Percentiles rank a stretch among this genome's conserved stretches.
These are phyloP conservation scores for Kandelia obovata DNA, from an alignment of 345 rosid species.

Conservation along the genomic window DNA sequence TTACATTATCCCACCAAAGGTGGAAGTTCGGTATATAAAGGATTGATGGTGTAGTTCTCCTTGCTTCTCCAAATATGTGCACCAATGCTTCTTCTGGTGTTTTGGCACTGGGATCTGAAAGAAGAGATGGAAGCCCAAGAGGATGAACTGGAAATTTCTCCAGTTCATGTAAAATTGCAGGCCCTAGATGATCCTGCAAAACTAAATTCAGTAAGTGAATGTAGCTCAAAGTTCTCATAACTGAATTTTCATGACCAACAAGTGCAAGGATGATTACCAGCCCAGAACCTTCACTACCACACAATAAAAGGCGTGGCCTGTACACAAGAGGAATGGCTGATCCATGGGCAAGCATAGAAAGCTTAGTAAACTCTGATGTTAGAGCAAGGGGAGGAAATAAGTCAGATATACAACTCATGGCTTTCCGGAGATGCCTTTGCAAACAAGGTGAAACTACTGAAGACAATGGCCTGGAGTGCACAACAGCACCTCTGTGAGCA, in stretches of 20 bases:
- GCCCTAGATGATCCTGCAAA: constrained; percentile 99
- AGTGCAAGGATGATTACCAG: constrained; percentile 65
- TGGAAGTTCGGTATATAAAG: constrained; percentile 85
- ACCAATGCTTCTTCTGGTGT: constrained; percentile 98
- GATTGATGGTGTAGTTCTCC: constrained; percentile 92
- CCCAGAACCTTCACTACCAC: constrained; percentile 86
- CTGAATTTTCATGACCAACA: constrained; percentile 15
- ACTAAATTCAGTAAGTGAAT: constrained; percentile 68
- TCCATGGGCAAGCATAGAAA: constrained; percentile 92
- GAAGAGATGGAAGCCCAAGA: constrained; percentile 95
- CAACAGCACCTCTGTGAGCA: constrained; percentile 95
- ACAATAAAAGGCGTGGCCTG: constrained; percentile 87
- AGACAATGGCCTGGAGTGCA: constrained; percentile 94
- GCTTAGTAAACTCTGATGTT: constrained; percentile 72
- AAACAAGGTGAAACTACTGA: constrained; percentile 90
- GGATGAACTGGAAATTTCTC: constrained; percentile 98
- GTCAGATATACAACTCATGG: constrained; percentile 65
- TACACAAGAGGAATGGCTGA: constrained; percentile 90
- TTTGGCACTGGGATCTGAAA: constrained; percentile 98
- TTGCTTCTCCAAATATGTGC: constrained; percentile 96
- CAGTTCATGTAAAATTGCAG: constrained; percentile 91
- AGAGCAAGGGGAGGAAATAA: constrained; percentile 68
- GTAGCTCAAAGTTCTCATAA: constrained; percentile 37
- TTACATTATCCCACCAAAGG: constrained; percentile 99
- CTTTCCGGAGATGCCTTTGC: constrained; percentile 71